Evolutionary conservation across 306 rosid genomes (phyloP), one percentile per base, ranked within the genome.

Genomic region (Hippophae tibetana): DNA sequence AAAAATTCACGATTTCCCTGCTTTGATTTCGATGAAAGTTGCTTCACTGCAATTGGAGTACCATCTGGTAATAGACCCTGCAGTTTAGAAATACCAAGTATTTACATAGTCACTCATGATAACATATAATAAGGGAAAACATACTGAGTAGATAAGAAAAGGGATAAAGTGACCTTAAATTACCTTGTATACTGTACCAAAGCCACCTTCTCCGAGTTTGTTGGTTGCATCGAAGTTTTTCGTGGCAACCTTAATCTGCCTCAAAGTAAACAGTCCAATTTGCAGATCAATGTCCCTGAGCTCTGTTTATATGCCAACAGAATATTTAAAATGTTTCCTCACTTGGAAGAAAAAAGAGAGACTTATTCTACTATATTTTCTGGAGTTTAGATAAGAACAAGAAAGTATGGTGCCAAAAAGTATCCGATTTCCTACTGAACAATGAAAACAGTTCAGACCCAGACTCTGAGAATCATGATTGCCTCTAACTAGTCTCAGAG

Each of bases 1-100:
- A 90, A 79, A 67, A 90, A 90, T 79, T 90, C 98, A 1, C 96
- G 98, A 62, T 82, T 90, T 79, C 98, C 98, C 76, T 87, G 98
- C 84, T 81, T 85, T 26, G 98, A 90, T 83, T 90, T 90, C 7
- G 96, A 72, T 10, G 98, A 87, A 23, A 90, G 83, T 53, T 90
- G 98, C 75, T 90, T 90, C 58, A 90, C 96, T 47, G 98, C 98
- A 62, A 90, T 83, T 72, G 78, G 52, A 45, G 86, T 85, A 49
- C 96, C 98, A 56, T 90, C 96, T 54, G 89, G 64, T 72, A 87
- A 81, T 49, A 64, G 73, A 63, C 98, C 98, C 98, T 90, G 67
- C 68, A 79, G 43, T 53, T 59, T 70, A 61, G 71, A 59, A 61
- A 71, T 61, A 62, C 52, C 57, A 56, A 27, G 60, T 43, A 65